Evolutionary conservation across 176 grass and related monocot genomes (phyloP).

Genomic region (Hyparrhenia diplandra): DNA sequence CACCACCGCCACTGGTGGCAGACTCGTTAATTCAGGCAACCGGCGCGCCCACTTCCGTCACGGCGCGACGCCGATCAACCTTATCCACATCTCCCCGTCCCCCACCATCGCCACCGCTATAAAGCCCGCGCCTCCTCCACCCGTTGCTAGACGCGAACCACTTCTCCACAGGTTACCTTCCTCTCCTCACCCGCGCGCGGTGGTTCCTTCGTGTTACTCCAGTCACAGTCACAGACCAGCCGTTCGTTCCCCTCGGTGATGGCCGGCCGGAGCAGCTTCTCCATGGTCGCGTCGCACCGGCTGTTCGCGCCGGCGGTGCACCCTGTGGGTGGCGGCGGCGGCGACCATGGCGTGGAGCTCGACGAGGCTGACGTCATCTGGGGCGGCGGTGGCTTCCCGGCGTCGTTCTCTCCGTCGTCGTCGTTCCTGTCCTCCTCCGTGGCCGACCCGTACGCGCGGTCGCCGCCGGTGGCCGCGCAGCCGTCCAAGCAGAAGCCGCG

Average conservation of each 20-base stretch:
- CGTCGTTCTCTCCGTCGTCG: not conserved
- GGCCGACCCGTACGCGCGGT: conserved; percentile 13
- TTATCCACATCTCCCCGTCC: conserved; percentile 53
- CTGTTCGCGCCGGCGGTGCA: conserved; percentile 54
- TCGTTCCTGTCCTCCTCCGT: conserved; percentile 17
- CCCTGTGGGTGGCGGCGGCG: not conserved
- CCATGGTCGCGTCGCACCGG: conserved; percentile 42
- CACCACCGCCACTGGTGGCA: conserved; percentile 23
- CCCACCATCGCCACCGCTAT: conserved; percentile 26
- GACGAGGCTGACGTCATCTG: conserved; percentile 77
- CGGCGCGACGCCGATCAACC: conserved; percentile 2
- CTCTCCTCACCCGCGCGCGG: not conserved
- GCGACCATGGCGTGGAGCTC: conserved; percentile 18
- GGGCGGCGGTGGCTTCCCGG: conserved; percentile 6
- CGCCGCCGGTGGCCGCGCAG: conserved; percentile 18
- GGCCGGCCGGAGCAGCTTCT: conserved; percentile 58
- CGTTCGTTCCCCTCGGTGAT: conserved; percentile 29
- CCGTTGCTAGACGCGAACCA: conserved; percentile 7
- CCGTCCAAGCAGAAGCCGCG: conserved; percentile 11
- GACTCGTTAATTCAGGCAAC: not conserved
- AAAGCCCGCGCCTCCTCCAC: conserved; percentile 30
- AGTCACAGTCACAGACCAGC: not conserved
- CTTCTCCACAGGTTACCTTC: not conserved
- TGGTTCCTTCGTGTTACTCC: not conserved
- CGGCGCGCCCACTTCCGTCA: conserved; percentile 5